Conservation (phyloP, 768 basidiomycete species). For the Cyclocybe cylindracea region DNA sequence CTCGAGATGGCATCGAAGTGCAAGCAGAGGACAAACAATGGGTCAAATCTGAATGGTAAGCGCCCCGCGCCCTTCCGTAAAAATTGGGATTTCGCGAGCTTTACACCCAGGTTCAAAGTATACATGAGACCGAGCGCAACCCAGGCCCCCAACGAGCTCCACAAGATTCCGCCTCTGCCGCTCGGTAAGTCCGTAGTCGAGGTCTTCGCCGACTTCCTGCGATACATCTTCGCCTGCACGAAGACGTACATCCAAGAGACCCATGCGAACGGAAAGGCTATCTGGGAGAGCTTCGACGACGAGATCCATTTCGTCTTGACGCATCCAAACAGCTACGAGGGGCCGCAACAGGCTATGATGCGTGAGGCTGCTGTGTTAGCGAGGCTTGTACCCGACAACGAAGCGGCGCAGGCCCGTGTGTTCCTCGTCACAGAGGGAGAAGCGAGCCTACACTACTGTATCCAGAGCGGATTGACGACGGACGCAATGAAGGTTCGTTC, state of each 20-base stretch:
- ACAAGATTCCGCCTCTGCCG: constrained; percentile 40
- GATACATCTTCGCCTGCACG: constrained; percentile 46
- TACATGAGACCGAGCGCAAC: constrained; percentile 29
- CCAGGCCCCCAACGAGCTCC: not conserved
- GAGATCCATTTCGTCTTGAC: constrained; percentile 52
- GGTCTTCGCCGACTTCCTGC: constrained; percentile 51
- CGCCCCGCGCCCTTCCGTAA: not conserved
- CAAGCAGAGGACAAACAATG: constrained; percentile 43
- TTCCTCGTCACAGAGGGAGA: constrained; percentile 64
- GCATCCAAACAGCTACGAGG: constrained; percentile 69
- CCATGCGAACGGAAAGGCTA: constrained; percentile 37
- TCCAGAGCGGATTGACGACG: constrained; percentile 41
- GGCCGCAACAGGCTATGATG: constrained; percentile 54
- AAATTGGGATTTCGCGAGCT: no score
- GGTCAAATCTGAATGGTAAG: constrained; percentile 42
- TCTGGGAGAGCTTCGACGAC: constrained; percentile 43
- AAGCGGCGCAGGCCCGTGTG: constrained; percentile 39
- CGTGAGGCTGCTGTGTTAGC: constrained; percentile 51
- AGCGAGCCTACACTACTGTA: constrained; percentile 57
- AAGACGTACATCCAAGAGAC: constrained; percentile 46
- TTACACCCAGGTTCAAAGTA: constrained; percentile 33
- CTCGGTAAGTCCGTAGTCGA: constrained; percentile 37
- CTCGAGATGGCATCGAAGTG: constrained; percentile 37
- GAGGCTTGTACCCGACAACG: constrained; percentile 45
- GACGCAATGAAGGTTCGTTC: constrained; percentile 28